Conservation (phyloP, 257 asterid genomes). For the Fraxinus americana region DNA sequence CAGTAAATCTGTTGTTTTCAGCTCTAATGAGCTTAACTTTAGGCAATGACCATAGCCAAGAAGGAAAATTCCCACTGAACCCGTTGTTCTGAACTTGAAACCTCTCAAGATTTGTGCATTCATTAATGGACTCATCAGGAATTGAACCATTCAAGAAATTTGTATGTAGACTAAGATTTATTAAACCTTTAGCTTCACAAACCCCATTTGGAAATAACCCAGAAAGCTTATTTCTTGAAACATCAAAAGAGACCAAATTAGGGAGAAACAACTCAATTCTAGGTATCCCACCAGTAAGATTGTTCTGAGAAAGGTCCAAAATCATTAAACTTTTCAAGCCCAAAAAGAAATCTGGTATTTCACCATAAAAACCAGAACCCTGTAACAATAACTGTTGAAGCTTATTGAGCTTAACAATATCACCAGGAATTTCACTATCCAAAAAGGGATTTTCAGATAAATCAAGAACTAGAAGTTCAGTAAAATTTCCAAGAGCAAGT, state of each 20-base stretch:
- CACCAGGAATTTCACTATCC: conserved; percentile 68
- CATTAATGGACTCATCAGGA: conserved; percentile 39
- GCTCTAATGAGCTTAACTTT: conserved; percentile 72
- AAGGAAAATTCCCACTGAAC: conserved; percentile 66
- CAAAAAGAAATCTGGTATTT: conserved; percentile 52
- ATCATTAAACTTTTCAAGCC: conserved; percentile 53
- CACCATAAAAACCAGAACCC: conserved; percentile 74
- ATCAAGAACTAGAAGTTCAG: conserved; percentile 71
- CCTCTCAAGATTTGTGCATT: conserved; percentile 68
- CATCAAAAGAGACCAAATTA: conserved; percentile 74
- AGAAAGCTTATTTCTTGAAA: conserved; percentile 70
- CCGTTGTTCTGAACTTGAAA: conserved; percentile 84
- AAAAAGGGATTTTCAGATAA: conserved; percentile 75
- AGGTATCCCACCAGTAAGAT: conserved; percentile 67
- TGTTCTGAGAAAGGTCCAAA: conserved; percentile 71
- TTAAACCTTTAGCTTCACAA: conserved; percentile 62
- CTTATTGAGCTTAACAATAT: conserved; percentile 47
- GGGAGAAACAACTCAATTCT: conserved; percentile 46
- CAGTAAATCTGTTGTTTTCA: conserved; percentile 76
- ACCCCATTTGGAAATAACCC: conserved; percentile 65
- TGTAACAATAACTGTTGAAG: conserved; percentile 68
- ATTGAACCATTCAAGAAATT: conserved; percentile 72
- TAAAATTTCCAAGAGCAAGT: conserved; percentile 56
- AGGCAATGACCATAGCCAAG: conserved; percentile 73
- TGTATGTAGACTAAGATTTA: conserved; percentile 53